Conservation (phyloP, 768 basidiomycete genomes). For the Phanerodontia chrysosporium region DNA sequence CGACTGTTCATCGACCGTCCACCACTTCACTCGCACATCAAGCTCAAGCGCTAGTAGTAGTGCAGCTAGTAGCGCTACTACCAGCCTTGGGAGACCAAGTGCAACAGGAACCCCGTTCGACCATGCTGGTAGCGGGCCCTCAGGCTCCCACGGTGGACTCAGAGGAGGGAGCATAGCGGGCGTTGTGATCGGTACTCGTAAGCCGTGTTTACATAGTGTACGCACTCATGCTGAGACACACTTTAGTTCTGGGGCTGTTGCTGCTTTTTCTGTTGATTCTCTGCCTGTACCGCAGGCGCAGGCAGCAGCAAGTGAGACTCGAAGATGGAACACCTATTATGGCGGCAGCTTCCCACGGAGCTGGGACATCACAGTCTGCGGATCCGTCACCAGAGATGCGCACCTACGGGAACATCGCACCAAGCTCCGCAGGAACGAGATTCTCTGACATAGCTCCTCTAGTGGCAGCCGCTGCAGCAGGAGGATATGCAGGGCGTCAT, state of each 20-base stretch:
- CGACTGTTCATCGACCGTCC: background rate
- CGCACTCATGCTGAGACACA: background rate
- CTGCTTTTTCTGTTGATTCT: conserved; percentile 10
- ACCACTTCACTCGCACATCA: background rate
- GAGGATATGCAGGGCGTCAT: background rate
- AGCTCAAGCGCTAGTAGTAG: too few relatives aligned
- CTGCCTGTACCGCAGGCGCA: conserved; percentile 6
- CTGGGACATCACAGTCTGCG: background rate
- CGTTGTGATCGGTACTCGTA: conserved; percentile 24
- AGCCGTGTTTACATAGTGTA: background rate
- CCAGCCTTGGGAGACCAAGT: background rate
- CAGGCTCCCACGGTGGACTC: background rate
- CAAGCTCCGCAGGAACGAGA: background rate
- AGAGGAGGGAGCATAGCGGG: conserved; percentile 17
- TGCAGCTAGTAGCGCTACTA: too few relatives aligned
- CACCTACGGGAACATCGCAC: background rate
- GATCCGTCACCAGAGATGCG: background rate
- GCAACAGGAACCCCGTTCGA: background rate
- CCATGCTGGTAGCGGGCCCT: background rate
- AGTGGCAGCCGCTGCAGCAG: background rate
- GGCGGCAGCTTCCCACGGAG: background rate
- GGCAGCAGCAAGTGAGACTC: background rate
- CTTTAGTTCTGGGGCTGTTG: conserved; percentile 5
- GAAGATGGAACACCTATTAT: background rate
- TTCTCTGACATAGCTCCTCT: background rate